These are phyloP conservation scores for Fimicolochytrium jonesii DNA, from an alignment of 192 early-diverging fungal species.

Conservation along the genomic window DNA sequence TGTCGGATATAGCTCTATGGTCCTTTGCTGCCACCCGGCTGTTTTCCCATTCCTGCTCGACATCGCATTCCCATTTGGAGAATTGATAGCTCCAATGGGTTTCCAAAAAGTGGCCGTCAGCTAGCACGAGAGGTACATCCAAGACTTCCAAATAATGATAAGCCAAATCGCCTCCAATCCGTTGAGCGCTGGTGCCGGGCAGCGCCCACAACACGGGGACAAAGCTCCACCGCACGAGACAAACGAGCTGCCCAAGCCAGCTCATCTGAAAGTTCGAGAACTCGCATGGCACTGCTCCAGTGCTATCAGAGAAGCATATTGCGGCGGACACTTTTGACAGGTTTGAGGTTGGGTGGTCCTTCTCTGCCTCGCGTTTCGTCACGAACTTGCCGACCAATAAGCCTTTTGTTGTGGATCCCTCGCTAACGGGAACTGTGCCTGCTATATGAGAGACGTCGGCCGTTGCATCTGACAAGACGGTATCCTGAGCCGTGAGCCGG, in stretches of 20 bases:
- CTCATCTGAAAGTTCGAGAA: conserved; percentile 9
- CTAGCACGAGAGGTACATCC: background rate
- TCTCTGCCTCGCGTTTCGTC: conserved; percentile 11
- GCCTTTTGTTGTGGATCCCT: background rate
- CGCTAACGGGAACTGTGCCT: background rate
- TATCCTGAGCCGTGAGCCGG: background rate
- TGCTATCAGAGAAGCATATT: conserved; percentile 22
- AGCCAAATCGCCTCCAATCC: background rate
- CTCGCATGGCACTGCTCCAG: conserved; percentile 24
- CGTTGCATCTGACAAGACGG: too few relatives aligned
- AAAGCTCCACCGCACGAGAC: conserved; percentile 11
- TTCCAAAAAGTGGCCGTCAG: background rate
- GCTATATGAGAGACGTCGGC: background rate
- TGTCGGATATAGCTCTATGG: background rate
- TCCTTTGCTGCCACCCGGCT: too few relatives aligned
- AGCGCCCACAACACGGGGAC: background rate
- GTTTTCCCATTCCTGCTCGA: background rate
- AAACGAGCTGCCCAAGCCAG: conserved; percentile 1
- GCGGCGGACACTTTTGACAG: background rate
- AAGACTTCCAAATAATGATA: conserved; percentile 18
- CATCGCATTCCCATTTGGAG: background rate
- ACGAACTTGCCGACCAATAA: conserved; percentile 10
- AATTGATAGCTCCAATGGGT: conserved; percentile 8
- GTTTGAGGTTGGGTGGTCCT: background rate
- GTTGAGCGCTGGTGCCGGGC: background rate